Evolutionary conservation across 306 rosid species (phyloP).

Genomic region (Prunus campanulata): DNA sequence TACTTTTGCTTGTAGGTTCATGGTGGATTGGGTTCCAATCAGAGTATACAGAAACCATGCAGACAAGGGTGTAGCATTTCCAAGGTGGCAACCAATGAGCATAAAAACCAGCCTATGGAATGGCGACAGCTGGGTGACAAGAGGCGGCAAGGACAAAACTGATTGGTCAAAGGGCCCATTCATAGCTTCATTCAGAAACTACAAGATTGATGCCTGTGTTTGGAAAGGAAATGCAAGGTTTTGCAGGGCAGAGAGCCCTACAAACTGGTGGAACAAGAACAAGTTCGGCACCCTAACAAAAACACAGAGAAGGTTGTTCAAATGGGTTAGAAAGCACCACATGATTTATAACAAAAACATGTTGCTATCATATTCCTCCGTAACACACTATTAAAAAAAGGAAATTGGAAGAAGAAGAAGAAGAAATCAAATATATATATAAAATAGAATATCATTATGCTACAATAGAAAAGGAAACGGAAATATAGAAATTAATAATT

Average conservation of each 20-base stretch:
- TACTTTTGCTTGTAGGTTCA: conserved; percentile 44
- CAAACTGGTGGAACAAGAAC: conserved; percentile 77
- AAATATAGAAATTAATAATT: too few relatives aligned
- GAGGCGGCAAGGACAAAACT: conserved; percentile 83
- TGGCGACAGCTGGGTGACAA: too few relatives aligned
- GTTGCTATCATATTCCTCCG: too few relatives aligned
- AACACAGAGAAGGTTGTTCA: conserved; percentile 63
- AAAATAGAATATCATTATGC: too few relatives aligned
- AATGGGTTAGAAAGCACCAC: conserved; percentile 81
- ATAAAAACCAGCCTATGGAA: conserved; percentile 74
- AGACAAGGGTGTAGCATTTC: conserved; percentile 77
- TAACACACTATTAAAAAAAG: too few relatives aligned
- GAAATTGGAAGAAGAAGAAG: too few relatives aligned
- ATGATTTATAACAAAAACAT: too few relatives aligned
- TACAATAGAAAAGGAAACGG: too few relatives aligned
- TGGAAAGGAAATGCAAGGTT: conserved; percentile 86
- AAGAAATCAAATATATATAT: too few relatives aligned
- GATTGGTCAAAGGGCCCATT: conserved; percentile 87
- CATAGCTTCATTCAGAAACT: conserved; percentile 58
- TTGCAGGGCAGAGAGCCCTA: conserved; percentile 57
- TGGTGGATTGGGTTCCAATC: conserved; percentile 82
- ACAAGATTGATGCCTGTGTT: conserved; percentile 70
- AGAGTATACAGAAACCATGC: conserved; percentile 88
- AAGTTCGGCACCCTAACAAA: conserved; percentile 46
- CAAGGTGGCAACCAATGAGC: conserved; percentile 89